A percentile compares a stretch with the other conserved stretches of the same genome.
These are phyloP conservation scores for Hypoxylon sp. DNA, from an alignment of 2,329 filamentous ascomycete genomes.

Conservation along the genomic window DNA sequence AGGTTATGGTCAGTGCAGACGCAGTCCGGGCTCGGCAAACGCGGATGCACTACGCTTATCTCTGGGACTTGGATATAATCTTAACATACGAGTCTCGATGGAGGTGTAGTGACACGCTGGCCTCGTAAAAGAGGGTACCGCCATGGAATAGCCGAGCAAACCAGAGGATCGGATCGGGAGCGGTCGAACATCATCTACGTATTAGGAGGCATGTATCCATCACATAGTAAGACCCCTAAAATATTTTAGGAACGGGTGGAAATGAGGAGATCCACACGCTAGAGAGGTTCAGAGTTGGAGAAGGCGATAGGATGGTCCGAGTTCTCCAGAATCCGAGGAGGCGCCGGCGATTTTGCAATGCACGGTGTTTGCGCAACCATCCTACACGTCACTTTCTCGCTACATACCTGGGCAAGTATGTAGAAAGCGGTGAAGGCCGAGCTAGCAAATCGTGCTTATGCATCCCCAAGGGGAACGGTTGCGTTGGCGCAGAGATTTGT, in stretches of 20 bases:
- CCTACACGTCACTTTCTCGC: slow-evolving; percentile 34
- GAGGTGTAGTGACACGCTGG: slow-evolving; percentile 39
- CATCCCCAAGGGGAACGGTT: slow-evolving; percentile 33
- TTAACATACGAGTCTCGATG: slow-evolving; percentile 43
- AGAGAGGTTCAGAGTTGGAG: not conserved
- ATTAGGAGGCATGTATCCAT: slow-evolving; percentile 7
- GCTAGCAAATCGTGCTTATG: slow-evolving; percentile 31
- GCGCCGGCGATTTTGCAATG: slow-evolving; percentile 33
- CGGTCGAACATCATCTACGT: slow-evolving; percentile 25
- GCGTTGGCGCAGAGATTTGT: slow-evolving; percentile 23
- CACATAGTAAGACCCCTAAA: slow-evolving; percentile 30
- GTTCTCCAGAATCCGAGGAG: slow-evolving; percentile 34
- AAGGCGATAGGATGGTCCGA: slow-evolving; percentile 23
- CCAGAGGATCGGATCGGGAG: slow-evolving; percentile 34
- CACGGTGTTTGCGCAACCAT: slow-evolving; percentile 10
- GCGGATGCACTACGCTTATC: slow-evolving; percentile 34
- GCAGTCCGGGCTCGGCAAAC: slow-evolving; percentile 29
- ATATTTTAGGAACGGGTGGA: slow-evolving; percentile 25
- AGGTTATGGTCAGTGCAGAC: slow-evolving; percentile 10
- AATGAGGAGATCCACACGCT: slow-evolving; percentile 29
- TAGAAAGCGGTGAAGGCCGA: slow-evolving; percentile 38
- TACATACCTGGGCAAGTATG: not conserved
- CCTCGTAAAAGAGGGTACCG: slow-evolving; percentile 46
- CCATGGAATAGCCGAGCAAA: slow-evolving; percentile 33
- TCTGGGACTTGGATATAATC: slow-evolving; percentile 33